Base-by-base conservation (phyloP, 257 asterid species). In the Jasminum sambac region DNA sequence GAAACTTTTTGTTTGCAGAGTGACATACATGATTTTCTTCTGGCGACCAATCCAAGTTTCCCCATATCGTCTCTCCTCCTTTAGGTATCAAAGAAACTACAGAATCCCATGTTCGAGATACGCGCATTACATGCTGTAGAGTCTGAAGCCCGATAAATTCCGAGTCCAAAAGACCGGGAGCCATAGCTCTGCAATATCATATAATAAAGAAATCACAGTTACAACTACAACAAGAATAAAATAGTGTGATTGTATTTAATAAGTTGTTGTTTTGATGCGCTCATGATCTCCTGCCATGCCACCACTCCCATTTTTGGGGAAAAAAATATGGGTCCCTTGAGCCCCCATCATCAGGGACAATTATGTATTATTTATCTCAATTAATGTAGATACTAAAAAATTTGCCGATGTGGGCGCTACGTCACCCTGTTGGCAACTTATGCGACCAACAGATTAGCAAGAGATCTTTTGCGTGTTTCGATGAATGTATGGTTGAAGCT, bases 31-130 rank as follows among this genome's bases (percentile, higher is more conserved):
- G 84, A 68, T 79, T 85, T 78, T 89, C 97, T 70, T 95, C 98
- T 0, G 96, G 98, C 11, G 97, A 84, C 96, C 89, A 88, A 79
- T 89, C 92, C 75, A 84, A 70, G 85, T 77, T 64, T 0, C 99
- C 99, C 99, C 99, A 95, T 46, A 91, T 76, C 8, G 95, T 67
- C 58, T 95, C 99, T 37, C 98, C 99, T 0, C 99, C 99, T 88
- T 89, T 95, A 6, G 99, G 99, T 48, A 88, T 64, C 85, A 95
- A 76, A 0, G 96, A 91, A 59, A 91, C 39, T 11, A 88, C 74
- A 0, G 98, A 88, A 76, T 91, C 99, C 98, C 99, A 91, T 10
- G 99, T 89, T 77, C 97, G 81, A 13, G 82, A 72, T 2, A 88
- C 89, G 34, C 84, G 84, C 98, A 88, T 86, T 6, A 87, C 87